Evolutionary conservation across 768 basidiomycete genomes (phyloP).

Genomic region (Phlebiopsis flavidoalba): DNA sequence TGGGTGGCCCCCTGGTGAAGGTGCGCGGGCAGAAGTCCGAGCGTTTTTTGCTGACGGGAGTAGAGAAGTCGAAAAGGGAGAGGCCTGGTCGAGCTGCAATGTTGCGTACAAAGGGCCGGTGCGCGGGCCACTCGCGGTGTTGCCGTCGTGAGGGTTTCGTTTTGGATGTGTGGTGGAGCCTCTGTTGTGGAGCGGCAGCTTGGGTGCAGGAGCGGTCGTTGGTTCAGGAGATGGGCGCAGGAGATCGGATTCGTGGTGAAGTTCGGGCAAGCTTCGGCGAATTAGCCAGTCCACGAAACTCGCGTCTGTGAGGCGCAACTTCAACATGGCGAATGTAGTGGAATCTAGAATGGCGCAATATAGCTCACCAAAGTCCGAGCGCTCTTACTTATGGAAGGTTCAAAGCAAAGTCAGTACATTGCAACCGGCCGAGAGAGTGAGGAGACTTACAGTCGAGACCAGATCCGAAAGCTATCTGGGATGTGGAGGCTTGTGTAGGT

Average conservation of each 20-base stretch:
- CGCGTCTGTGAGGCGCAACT: conserved; percentile 45
- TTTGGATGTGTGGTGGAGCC: conserved; percentile 27
- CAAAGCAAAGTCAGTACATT: conserved; percentile 2
- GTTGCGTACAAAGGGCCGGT: conserved; percentile 58
- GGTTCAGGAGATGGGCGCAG: conserved; percentile 31
- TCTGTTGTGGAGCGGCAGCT: conserved; percentile 26
- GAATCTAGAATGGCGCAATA: no score
- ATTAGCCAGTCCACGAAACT: conserved; percentile 90
- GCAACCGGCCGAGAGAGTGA: neutral
- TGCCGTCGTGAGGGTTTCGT: conserved; percentile 41
- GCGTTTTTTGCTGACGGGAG: conserved; percentile 60
- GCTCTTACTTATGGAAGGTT: conserved; percentile 50
- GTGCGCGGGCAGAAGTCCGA: conserved; percentile 60
- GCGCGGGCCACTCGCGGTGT: conserved; percentile 43
- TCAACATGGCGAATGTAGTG: no score
- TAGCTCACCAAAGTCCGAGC: conserved; percentile 69
- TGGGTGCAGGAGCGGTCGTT: conserved; percentile 22
- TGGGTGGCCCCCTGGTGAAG: conserved; percentile 55
- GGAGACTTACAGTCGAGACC: conserved; percentile 60
- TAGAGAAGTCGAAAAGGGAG: conserved; percentile 45
- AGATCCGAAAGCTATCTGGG: conserved; percentile 86
- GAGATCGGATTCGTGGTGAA: conserved; percentile 45
- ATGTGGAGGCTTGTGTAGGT: conserved; percentile 37
- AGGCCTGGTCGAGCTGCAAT: conserved; percentile 66
- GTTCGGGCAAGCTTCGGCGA: conserved; percentile 74